Evolutionary conservation across 2,329 filamentous ascomycete species (phyloP), one percentile per base, ranked within the genome.

Genomic region (Arthroderma sp.): DNA sequence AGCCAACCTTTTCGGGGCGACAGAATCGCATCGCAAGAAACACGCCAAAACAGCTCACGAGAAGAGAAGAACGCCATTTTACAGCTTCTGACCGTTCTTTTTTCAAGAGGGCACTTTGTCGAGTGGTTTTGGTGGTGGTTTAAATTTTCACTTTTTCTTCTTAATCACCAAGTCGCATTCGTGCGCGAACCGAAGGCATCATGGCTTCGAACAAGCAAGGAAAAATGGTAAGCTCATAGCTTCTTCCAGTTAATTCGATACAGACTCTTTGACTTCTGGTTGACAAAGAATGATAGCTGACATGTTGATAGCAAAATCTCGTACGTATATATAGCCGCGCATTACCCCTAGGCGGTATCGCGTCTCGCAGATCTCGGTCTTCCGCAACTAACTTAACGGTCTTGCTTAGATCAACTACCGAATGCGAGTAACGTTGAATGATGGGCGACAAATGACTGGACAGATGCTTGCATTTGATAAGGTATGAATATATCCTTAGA

Each of bases 381-480:
- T 22, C 15, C 15, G 15, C 15, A 22, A 22, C 15, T 22, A 22
- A 22, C 15, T 22, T 22, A 22, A 22, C 15, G 15, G 15, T 22
- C 15, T 22, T 27, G 28, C 38, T 22, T 52, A 96, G 91, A 94
- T 98, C 76, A 96, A 98, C 73, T 96, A 94, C 75, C 86, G 89
- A 68, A 96, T 98, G 88, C 83, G 89, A 63, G 83, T 95, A 53
- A 96, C 88, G 46, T 76, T 98, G 64, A 86, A 85, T 61, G 91
- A 98, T 70, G 86, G 86, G 53, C 81, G 91, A 60, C 86, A 95
- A 66, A 93, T 98, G 81, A 88, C 87, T 36, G 91, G 88, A 50
- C 87, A 96, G 67, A 94, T 98, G 85, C 78, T 98, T 55, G 91
- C 91, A 44, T 98, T 96, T 60, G 91, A 98, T 68, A 96, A 96